Base-by-base conservation (phyloP, 768 basidiomycete species). In the Hygrophorus russula region DNA sequence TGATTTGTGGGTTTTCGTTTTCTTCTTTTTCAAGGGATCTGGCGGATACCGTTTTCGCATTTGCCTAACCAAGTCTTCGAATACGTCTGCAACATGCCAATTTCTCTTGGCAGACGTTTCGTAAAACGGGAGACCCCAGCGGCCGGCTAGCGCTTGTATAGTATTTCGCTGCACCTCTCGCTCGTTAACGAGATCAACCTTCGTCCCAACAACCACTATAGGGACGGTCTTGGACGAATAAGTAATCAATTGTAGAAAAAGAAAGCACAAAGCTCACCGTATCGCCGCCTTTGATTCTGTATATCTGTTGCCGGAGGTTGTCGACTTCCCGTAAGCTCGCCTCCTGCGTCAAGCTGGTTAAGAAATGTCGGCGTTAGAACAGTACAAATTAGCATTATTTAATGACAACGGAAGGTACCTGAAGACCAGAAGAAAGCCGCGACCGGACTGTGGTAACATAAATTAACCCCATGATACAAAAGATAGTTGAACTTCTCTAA, bases 51-150 rank as follows among this genome's bases (percentile, higher is more conserved):
- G 70, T 41, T 51, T 58, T 24, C 80, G 73, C 85, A 89, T 85
- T 52, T 83, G 84, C 49, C 72, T 71, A 37, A 86, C 63, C 20
- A 89, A 69, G 47, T 82, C 81, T 52, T 83, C 78, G 56, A 90
- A 90, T 13, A 82, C 85, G 31, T 86, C 83, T 7, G 63, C 63
- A 42, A 90, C 70, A 51, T 89, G 77, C 85, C 82, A 86, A 54
- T 88, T 79, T 37, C 75, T 69, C 59, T 89, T 90, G 8, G 87
- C 84, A n/a, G 85, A 88, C 2, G 87, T 90, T 63, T 90, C 88
- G 56, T 82, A 89, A 54, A 86, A 83, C 8, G 71, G 82, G n/a
- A 86, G 62, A 11, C 67, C 65, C 85, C 86, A 88, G 2, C 69
- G 69, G 27, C 59, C 66, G 14, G 80, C 74, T 9, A 86, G 71